Evolutionary conservation across 768 basidiomycete species (phyloP).

Genomic region (Leucogyrophana mollusca): DNA sequence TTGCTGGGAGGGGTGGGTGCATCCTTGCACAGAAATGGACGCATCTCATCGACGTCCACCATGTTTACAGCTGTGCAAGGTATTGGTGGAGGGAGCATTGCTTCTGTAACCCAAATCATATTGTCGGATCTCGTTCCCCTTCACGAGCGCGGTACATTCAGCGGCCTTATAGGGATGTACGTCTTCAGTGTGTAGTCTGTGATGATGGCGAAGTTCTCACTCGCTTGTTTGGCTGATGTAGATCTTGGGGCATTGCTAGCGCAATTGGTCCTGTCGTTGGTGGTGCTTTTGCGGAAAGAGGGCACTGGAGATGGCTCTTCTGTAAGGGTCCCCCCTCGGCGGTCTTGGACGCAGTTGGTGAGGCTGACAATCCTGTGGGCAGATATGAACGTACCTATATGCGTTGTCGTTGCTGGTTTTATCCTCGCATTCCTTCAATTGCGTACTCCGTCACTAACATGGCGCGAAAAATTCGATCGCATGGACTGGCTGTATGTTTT

Average conservation of each 20-base stretch:
- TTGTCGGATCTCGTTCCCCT: conserved; percentile 43
- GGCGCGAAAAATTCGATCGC: conserved; percentile 29
- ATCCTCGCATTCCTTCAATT: conserved; percentile 31
- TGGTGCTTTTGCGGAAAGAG: conserved; percentile 31
- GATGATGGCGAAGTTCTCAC: background rate
- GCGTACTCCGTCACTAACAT: conserved; percentile 30
- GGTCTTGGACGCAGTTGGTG: too few relatives aligned
- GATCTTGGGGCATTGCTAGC: conserved; percentile 33
- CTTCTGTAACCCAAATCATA: conserved; percentile 36
- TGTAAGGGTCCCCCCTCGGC: conserved; percentile 24
- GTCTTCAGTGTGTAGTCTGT: background rate
- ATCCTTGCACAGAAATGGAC: background rate
- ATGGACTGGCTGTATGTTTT: conserved; percentile 39
- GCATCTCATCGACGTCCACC: background rate
- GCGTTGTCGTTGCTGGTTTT: conserved; percentile 22
- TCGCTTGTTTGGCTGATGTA: conserved; percentile 3
- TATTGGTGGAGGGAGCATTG: conserved; percentile 35
- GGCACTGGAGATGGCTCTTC: conserved; percentile 43
- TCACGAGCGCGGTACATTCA: conserved; percentile 37
- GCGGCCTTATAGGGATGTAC: conserved; percentile 23
- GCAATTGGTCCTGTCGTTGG: conserved; percentile 34
- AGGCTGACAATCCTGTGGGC: too few relatives aligned
- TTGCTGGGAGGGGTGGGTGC: conserved; percentile 14
- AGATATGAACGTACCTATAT: conserved; percentile 42
- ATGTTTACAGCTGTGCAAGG: conserved; percentile 28